Percentiles rank a stretch among this genome's conserved stretches.
These are phyloP conservation scores for Geranium brycei DNA, from an alignment of 345 rosid genomes.

Conservation along the genomic window DNA sequence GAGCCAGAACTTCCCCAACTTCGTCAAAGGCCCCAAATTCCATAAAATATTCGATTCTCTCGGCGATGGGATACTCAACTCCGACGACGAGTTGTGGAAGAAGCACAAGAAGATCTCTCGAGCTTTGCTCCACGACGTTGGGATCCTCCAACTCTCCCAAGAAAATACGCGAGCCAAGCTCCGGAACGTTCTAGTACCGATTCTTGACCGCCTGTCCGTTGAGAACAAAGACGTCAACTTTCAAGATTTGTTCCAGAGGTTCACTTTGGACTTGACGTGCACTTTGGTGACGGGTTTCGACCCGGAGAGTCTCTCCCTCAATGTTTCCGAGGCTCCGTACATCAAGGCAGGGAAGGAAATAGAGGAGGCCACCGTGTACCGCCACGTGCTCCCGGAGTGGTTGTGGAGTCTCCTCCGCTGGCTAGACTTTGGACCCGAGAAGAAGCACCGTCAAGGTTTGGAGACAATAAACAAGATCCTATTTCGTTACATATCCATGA, in stretches of 20 bases:
- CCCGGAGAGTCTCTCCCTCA: constrained; percentile 21
- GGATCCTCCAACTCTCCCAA: constrained; percentile 15
- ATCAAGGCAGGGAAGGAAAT: constrained; percentile 23
- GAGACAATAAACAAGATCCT: constrained; percentile 10
- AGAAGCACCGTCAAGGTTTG: constrained; percentile 21
- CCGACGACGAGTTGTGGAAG: constrained; percentile 35
- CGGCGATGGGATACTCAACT: constrained; percentile 46
- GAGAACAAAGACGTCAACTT: constrained; percentile 20
- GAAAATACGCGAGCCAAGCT: constrained; percentile 18
- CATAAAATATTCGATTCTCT: constrained; percentile 32
- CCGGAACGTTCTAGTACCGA: constrained; percentile 25
- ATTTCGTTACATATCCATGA: constrained; percentile 14
- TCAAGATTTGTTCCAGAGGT: constrained; percentile 33
- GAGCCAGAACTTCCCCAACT: constrained; percentile 40
- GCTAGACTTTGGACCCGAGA: constrained; percentile 29
- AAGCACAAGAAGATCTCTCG: constrained; percentile 29
- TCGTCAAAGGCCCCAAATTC: constrained; percentile 37
- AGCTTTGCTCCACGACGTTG: constrained; percentile 13
- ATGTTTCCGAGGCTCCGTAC: constrained; percentile 19
- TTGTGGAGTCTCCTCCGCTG: constrained; percentile 34
- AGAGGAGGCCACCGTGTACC: constrained; percentile 24
- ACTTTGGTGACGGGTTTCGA: constrained; percentile 29
- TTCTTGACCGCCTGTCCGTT: constrained; percentile 25
- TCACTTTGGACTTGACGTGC: constrained; percentile 29
- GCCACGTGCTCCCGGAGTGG: constrained; percentile 27